Base-by-base conservation (phyloP, 805 yeast species). In the Candida tammaniensis region DNA sequence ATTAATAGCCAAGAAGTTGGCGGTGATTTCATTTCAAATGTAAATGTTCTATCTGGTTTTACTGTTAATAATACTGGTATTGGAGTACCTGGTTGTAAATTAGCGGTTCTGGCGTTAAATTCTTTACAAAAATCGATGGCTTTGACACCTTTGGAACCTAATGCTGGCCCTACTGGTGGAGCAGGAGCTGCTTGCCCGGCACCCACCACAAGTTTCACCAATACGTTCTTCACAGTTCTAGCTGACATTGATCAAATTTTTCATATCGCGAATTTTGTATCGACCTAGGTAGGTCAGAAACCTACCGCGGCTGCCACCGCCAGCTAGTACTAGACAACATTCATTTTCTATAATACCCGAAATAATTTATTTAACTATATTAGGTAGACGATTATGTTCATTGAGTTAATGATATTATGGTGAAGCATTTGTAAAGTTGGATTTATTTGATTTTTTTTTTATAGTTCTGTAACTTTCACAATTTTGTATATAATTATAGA, bases 131-230 rank as follows among this genome's bases (percentile, higher is more conserved):
- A 93, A 61, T 93, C 98, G 53, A 93, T 93, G 44, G 98, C 98
- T 58, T 93, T 93, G 30, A 93, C 95, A 70, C 98, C 98, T 60
- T 91, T 91, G 40, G 98, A 91, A 47, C 98, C 98, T 31, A 93
- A 70, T 0, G 98, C 98, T 29, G 98, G 98, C 46, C 98, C 98
- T 18, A 93, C 98, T 5, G 98, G 98, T 18, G 98, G 98, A 2
- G 96, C 82, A 26, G 98, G 98, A 2, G 97, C 93, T 0, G 98
- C 98, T 58, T 88, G 86, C 4, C 98, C 98, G 4, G 98, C 98
- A 7, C 91, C 96, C 4, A 91, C 98, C 32, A 91, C 80, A 41
- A 91, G 76, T 61, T 91, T 93, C 35, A 91, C 87, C 48, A 89
- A 54, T 24, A 81, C 67, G 56, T 79, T 82, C 57, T 79, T 84